Base-by-base conservation (phyloP, 768 basidiomycete species). In the Tylopilus cervinicoccineus region DNA sequence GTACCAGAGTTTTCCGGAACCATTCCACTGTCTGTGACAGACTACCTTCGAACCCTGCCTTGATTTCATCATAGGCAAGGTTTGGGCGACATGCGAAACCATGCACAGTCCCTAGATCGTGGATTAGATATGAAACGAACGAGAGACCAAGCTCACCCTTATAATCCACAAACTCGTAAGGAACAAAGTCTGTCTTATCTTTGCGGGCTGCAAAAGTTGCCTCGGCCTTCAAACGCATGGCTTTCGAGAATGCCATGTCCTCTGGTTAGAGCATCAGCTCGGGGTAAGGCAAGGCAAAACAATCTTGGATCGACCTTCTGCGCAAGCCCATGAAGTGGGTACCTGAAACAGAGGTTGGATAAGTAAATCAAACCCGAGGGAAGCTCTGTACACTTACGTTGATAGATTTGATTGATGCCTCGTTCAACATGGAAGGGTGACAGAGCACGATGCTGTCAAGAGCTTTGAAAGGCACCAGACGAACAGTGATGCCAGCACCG, bases 81-180 rank as follows among this genome's bases (percentile, higher is more conserved):
- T 76, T 72, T 4, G 76, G 77, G 13, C 77, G 69, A 24, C 67
- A 63, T 3, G 76, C 76, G 22, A 80, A 80, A 22, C 79, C 75
- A 45, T 77, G 78, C 2, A 54, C 54, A 14, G 72, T 79, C 52
- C 72, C 76, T 77, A 38, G 7, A 41, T n/a, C 32, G n/a, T 4
- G 19, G 12, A 33, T 47, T 16, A 57, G 47, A 44, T 45, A 22
- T 19, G 44, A 48, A 34, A 13, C 38, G 27, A 27, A 36, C 6
- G 13, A 16, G 2, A 26, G 20, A 33, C 24, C n/a, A 12, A 43
- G 43, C 50, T 24, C 28, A 68, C 70, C 71, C 47, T 63, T 63
- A 55, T 73, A 74, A 42, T 63, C 61, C 23, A 57, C 52, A 54
- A 72, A 70, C 51, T 70, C 69, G 41, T 66, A 72, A 2, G 70